Evolutionary conservation across 2,329 filamentous ascomycete genomes (phyloP).

Genomic region (Xylaria sp.): DNA sequence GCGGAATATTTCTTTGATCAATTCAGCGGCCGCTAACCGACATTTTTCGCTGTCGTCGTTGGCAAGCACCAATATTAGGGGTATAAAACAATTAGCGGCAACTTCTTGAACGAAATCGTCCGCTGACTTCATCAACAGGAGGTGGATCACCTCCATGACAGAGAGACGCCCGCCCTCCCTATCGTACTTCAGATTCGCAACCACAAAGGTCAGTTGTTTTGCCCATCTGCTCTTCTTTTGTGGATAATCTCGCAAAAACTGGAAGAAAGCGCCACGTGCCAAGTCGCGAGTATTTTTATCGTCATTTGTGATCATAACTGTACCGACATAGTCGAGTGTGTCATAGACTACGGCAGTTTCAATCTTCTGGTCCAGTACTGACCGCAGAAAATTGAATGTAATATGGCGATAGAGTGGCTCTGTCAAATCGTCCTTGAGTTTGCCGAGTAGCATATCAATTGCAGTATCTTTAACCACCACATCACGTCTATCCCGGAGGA

Average conservation of each 20-base stretch:
- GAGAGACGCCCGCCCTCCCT: slow-evolving; percentile 89
- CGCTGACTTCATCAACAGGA: slow-evolving; percentile 86
- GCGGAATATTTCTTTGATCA: slow-evolving; percentile 84
- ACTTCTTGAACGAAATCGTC: slow-evolving; percentile 86
- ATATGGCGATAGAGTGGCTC: slow-evolving; percentile 92
- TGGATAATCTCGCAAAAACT: slow-evolving; percentile 94
- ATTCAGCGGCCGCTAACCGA: slow-evolving; percentile 79
- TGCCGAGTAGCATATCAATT: slow-evolving; percentile 82
- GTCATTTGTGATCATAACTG: slow-evolving; percentile 96
- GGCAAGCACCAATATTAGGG: slow-evolving; percentile 83
- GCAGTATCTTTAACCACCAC: slow-evolving; percentile 83
- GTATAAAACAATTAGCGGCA: slow-evolving; percentile 83
- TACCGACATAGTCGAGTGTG: slow-evolving; percentile 86
- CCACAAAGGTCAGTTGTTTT: slow-evolving; percentile 88
- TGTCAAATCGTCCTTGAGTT: slow-evolving; percentile 88
- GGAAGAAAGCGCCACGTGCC: slow-evolving; percentile 89
- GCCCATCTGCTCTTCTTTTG: slow-evolving; percentile 89
- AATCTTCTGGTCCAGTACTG: slow-evolving; percentile 85
- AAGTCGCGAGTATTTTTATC: slow-evolving; percentile 88
- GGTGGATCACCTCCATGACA: slow-evolving; percentile 90
- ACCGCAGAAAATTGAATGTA: slow-evolving; percentile 92
- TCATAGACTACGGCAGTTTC: slow-evolving; percentile 92
- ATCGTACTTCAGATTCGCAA: slow-evolving; percentile 91
- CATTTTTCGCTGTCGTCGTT: slow-evolving; percentile 92
- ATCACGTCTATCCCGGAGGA: slow-evolving; percentile 83